Base-by-base conservation (phyloP, 129 eudicot species). In the Oenanthe sinensis region DNA sequence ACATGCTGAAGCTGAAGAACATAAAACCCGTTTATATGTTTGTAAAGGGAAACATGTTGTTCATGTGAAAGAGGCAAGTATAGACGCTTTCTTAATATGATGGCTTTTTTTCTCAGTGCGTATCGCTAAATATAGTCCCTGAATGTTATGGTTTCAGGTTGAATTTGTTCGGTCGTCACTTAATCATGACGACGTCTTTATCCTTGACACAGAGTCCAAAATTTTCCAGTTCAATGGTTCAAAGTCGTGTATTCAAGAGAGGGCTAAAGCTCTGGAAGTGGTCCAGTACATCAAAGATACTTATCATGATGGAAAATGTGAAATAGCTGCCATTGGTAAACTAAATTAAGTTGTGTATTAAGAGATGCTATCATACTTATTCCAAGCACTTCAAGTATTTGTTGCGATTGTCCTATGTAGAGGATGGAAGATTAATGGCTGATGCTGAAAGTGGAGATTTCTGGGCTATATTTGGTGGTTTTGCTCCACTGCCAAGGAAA, bases 361-460 rank as follows among this genome's bases (percentile, higher is more conserved):
- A 71, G 26, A 71, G 47, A 14, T 14, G 60, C 6, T 44, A 12
- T 17, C 68, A 15, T 13, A 54, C 67, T 54, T 24, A 60, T 75
- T 26, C 19, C 72, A 22, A 55, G 8, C 12, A 44, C 33, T 63
- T 55, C 9, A 62, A 74, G 22, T n/a, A 4, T 65, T 65, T 30
- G 74, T 39, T 50, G 42, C 47, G 81, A 55, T 24, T 81, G 30
- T 74, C 44, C 45, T 46, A 47, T 30, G 85, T 78, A 93, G 93
- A 93, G 84, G 98, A 93, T 83, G 98, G 98, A 36, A 89, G 52
- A 80, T 81, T 93, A 82, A 93, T 93, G 98, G 97, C 93, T 83
- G 96, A 91, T 88, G 98, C 97, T 58, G 98, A 91, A 72, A 85
- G 93, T 71, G 98, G 98, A 43, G 98, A 93, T 49, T 93, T 93